A percentile compares a stretch with the other conserved stretches of the same genome.
Conservation (phyloP, 2,329 filamentous ascomycete species). For the Colletotrichum noveboracense region DNA sequence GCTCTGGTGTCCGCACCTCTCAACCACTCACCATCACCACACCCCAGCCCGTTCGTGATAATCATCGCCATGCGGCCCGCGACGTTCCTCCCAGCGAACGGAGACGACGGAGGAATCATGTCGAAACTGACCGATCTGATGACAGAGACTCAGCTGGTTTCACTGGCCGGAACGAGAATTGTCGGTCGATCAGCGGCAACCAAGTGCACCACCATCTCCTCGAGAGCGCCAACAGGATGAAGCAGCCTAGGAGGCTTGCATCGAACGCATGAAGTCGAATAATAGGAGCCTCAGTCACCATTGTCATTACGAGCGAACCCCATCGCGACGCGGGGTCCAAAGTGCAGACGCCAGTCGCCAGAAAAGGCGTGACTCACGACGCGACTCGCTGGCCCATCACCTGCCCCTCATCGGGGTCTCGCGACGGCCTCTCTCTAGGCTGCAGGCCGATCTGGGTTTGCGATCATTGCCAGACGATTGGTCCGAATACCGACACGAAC, state of each 20-base stretch:
- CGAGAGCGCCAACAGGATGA: neutral
- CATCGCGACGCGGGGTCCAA: constrained; percentile 5
- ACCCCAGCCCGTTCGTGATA: constrained; percentile 1
- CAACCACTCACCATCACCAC: neutral
- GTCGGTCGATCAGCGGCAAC: neutral
- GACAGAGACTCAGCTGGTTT: neutral
- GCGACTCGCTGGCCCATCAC: neutral
- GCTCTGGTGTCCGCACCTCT: neutral
- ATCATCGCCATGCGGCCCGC: constrained; percentile 9
- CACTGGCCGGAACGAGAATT: neutral
- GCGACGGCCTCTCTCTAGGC: constrained; percentile 1
- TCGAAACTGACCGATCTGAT: constrained; percentile 12
- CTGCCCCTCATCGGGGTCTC: neutral
- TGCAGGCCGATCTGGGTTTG: neutral
- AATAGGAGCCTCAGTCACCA: neutral
- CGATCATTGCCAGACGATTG: constrained; percentile 1
- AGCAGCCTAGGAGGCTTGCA: neutral
- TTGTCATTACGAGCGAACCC: neutral
- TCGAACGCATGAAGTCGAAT: constrained; percentile 2
- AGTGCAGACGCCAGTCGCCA: neutral
- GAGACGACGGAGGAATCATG: neutral
- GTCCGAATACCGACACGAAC: neutral
- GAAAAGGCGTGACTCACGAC: constrained; percentile 18
- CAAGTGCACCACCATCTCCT: neutral
- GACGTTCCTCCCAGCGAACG: constrained; percentile 1